Evolutionary conservation across 2,329 filamentous ascomycete species (phyloP).

Genomic region (Ascochyta clinopodiicola): DNA sequence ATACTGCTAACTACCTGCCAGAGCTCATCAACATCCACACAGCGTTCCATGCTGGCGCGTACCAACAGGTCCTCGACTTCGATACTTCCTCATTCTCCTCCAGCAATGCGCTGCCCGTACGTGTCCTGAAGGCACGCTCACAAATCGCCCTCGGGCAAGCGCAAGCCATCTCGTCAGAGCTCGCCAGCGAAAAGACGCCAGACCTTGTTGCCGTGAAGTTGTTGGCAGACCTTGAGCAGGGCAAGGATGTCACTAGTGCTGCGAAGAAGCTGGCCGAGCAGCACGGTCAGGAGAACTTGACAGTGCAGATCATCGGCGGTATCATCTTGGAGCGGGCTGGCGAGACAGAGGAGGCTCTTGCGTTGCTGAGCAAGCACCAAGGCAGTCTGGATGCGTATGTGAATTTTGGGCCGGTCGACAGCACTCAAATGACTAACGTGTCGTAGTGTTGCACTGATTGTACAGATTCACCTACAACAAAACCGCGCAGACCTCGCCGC

Average conservation of each 20-base stretch:
- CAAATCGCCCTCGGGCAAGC: constrained; percentile 83
- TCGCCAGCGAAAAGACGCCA: constrained; percentile 68
- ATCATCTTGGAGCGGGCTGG: constrained; percentile 81
- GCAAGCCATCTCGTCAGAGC: constrained; percentile 72
- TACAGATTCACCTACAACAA: constrained; percentile 90
- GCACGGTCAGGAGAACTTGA: constrained; percentile 71
- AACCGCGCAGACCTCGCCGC: constrained; percentile 89
- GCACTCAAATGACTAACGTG: constrained; percentile 4
- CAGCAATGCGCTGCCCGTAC: constrained; percentile 78
- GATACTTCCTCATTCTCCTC: constrained; percentile 79
- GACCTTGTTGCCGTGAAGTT: constrained; percentile 79
- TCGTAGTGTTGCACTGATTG: constrained; percentile 78
- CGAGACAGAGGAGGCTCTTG: constrained; percentile 83
- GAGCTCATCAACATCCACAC: constrained; percentile 73
- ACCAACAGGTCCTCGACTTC: constrained; percentile 84
- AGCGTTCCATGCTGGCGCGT: constrained; percentile 79
- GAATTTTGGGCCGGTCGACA: neutral
- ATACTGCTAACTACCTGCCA: constrained; percentile 40
- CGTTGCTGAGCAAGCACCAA: constrained; percentile 80
- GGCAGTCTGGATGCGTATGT: constrained; percentile 76
- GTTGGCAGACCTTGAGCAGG: constrained; percentile 68
- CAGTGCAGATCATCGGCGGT: constrained; percentile 82
- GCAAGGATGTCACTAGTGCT: constrained; percentile 55
- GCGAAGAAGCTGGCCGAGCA: constrained; percentile 74
- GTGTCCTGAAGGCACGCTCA: constrained; percentile 80